phyloP scores from a whole-genome alignment of 306 rosid species.

The Canavalia ensiformis region DNA sequence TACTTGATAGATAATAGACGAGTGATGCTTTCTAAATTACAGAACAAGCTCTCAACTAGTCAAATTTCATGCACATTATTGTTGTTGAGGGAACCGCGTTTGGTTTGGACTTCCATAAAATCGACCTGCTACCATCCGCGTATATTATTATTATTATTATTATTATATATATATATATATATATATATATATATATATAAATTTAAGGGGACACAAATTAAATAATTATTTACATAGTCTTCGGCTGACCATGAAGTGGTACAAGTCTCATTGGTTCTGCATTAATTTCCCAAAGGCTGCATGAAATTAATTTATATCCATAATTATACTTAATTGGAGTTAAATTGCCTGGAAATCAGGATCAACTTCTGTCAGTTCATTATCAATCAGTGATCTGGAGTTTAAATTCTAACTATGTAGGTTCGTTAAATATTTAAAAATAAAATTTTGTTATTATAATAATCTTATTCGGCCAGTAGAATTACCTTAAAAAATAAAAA shows the following conservation, averaged over 20 bases:
- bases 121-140: constrained; percentile 35
- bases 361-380: too few species aligned
- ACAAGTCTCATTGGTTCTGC: neutral
- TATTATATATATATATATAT: too few species aligned
- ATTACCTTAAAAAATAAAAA: too few species aligned
- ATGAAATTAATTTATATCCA: neutral
- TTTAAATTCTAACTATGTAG: too few species aligned
- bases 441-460: too few species aligned
- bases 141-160: neutral
- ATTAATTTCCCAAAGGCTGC: neutral
- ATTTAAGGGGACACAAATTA: neutral
- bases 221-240: constrained; percentile 5
- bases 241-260: neutral
- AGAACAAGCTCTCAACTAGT: neutral
- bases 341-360: too few species aligned
- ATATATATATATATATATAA: too few species aligned
- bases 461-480: too few species aligned
- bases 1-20: neutral
- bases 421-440: too few species aligned
- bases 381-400: too few species aligned
- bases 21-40: constrained; percentile 7
- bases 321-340: neutral
- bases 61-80: neutral
- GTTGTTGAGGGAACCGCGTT: constrained; percentile 10
- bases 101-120: constrained; percentile 12